Conservation (phyloP, 257 asterid species). For the Solanum chmielewskii region DNA sequence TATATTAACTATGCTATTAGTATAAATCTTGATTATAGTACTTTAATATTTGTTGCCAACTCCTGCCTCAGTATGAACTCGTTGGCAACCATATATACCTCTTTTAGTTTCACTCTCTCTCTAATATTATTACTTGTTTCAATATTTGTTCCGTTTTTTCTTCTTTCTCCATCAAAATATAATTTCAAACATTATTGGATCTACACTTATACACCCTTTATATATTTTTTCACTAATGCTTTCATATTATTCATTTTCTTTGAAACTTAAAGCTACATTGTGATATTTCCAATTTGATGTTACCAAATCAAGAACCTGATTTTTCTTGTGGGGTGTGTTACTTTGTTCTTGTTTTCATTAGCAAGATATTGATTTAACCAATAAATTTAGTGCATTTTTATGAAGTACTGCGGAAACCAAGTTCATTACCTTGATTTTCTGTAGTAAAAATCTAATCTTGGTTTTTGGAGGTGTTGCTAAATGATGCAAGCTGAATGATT, state of each 20-base stretch:
- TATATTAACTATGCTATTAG: neutral
- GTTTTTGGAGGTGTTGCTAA: slow-evolving; percentile 3
- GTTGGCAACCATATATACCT: slow-evolving; percentile 11
- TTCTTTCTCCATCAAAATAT: neutral
- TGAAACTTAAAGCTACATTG: neutral
- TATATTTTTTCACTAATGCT: neutral
- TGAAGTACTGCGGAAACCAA: neutral
- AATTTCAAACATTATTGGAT: slow-evolving; percentile 13
- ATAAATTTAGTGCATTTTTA: neutral
- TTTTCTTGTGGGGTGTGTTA: slow-evolving; percentile 19
- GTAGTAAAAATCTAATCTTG: neutral
- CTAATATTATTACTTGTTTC: neutral
- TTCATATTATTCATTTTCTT: neutral
- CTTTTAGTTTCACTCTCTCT: neutral
- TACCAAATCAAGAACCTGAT: slow-evolving; percentile 4
- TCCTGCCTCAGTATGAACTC: neutral
- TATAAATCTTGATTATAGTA: neutral
- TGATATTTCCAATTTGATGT: neutral
- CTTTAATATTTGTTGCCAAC: slow-evolving; percentile 8
- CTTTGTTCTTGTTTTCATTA: neutral
- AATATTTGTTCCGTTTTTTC: neutral
- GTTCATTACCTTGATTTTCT: slow-evolving; percentile 5
- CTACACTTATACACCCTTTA: slow-evolving; percentile 4
- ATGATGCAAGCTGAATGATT: neutral
- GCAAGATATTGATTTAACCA: slow-evolving; percentile 1